Evolutionary conservation across 2,329 filamentous ascomycete genomes (phyloP), one percentile per base, ranked within the genome.

Genomic region (Aspergillus sp.): DNA sequence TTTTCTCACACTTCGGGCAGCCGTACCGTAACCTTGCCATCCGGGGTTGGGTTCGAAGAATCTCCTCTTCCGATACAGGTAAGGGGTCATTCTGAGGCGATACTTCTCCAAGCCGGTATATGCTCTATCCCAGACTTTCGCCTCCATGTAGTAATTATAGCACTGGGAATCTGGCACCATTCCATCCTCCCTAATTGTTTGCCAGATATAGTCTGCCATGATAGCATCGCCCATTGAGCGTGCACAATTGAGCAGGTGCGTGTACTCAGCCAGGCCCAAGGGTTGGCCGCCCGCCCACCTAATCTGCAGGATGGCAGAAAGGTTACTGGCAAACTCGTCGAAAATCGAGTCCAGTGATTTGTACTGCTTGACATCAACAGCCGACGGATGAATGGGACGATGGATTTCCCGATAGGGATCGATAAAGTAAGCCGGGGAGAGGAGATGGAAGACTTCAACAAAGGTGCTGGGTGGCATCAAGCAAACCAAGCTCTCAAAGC

Each of bases 361-460:
- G 21, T 80, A 64, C 4, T 76, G 68, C 77, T 82, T 65, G 72
- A 81, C 13, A 17, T 81, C 62, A 15, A 79, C 76, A 38, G 81
- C 70, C 10, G 76, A 75, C 3, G 80, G 71, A 69, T 88, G 87
- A 19, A 85, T 70, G 11, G 82, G 73, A 19, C 75, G 70, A 55
- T 83, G 78, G 17, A 86, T 74, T 21, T 73, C 68, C 4, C 83
- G 75, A 65, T 80, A 78, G 1, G 77, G 76, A 23, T 76, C 72
- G 42, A 85, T 65, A 61, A 84, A 82, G 64, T 82, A 73, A 23
- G 73, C 68, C 0, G 89, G 88, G 59, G 90, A 86, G 8, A 92
- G 73, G 5, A 82, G 79, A 36, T 82, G 81, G 30, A 93, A 72
- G 8, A 90, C 82, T 63, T 89, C 86, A 1, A 86, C 85, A 68